These are phyloP conservation scores for Ogataea minuta DNA, from an alignment of 805 yeast genomes.

Conservation along the genomic window DNA sequence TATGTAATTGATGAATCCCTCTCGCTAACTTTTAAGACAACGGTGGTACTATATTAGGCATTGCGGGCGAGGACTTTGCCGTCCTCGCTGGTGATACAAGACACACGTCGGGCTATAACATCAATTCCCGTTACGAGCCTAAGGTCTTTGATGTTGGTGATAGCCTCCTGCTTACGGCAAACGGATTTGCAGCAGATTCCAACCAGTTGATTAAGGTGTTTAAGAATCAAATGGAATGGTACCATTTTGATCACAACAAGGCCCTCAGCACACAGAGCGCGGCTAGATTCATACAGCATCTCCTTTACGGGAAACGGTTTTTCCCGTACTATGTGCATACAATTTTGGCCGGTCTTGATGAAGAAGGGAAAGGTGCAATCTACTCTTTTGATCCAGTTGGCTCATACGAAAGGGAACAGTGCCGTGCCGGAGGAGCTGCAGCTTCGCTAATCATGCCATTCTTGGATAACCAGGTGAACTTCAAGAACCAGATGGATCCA, in stretches of 20 bases:
- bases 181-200: conserved; percentile 96
- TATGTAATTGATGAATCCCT: conserved; percentile 17
- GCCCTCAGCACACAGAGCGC: conserved; percentile 66
- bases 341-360: conserved; percentile 89
- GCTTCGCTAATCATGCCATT: conserved; percentile 96
- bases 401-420: conserved; percentile 94
- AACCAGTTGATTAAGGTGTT: conserved; percentile 78
- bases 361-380: conserved; percentile 88
- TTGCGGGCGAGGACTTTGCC: conserved; percentile 97
- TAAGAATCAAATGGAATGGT: conserved; percentile 76
- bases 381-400: conserved; percentile 98
- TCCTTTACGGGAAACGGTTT: conserved; percentile 87
- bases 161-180: conserved; percentile 81
- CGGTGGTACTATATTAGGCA: conserved; percentile 96
- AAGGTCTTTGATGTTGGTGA: conserved; percentile 90
- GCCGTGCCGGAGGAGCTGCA: conserved; percentile 98
- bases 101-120: conserved; percentile 89
- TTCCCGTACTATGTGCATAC: conserved; percentile 98
- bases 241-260: conserved; percentile 85
- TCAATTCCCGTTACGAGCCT: conserved; percentile 89
- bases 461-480: conserved; percentile 94
- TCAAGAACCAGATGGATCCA: conserved; percentile 89
- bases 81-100: conserved; percentile 98
- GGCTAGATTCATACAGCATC: conserved; percentile 87
- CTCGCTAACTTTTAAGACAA: conserved; percentile 47